Percentiles rank a stretch among this genome's conserved stretches.
phyloP scores from a whole-genome alignment of 176 grass and related monocot genomes.

The Oryza nivara region DNA sequence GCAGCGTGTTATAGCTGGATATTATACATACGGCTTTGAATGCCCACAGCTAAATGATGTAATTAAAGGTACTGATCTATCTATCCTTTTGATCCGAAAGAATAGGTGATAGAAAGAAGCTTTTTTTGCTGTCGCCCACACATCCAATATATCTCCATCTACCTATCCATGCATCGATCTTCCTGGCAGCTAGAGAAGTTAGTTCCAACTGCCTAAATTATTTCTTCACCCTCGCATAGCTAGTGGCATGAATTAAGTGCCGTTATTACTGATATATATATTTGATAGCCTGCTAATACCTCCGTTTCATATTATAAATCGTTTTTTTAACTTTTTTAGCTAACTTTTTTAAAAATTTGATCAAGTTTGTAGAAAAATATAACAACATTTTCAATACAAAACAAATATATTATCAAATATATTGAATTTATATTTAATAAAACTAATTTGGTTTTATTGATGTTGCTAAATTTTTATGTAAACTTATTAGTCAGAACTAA shows the following conservation, averaged over 20 bases:
- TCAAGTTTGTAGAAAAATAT: no score
- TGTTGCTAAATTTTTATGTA: no score
- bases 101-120: slow-evolving; percentile 21
- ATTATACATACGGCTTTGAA: slow-evolving; percentile 11
- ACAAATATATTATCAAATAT: no score
- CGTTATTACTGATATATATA: background rate
- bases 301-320: no score
- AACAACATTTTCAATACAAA: no score
- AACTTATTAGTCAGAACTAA: no score
- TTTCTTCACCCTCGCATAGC: background rate
- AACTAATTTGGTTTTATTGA: no score
- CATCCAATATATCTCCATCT: background rate
- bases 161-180: background rate
- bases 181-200: slow-evolving; percentile 1
- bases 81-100: background rate
- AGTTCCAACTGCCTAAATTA: slow-evolving; percentile 21
- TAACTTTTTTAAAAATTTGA: no score
- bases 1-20: background rate
- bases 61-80: background rate
- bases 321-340: no score
- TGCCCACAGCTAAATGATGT: slow-evolving; percentile 20
- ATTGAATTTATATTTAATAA: no score
- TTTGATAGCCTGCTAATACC: background rate
- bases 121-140: slow-evolving; percentile 32
- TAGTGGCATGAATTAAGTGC: background rate